Evolutionary conservation across 768 basidiomycete genomes (phyloP).

Genomic region (Arthromyces matolae): DNA sequence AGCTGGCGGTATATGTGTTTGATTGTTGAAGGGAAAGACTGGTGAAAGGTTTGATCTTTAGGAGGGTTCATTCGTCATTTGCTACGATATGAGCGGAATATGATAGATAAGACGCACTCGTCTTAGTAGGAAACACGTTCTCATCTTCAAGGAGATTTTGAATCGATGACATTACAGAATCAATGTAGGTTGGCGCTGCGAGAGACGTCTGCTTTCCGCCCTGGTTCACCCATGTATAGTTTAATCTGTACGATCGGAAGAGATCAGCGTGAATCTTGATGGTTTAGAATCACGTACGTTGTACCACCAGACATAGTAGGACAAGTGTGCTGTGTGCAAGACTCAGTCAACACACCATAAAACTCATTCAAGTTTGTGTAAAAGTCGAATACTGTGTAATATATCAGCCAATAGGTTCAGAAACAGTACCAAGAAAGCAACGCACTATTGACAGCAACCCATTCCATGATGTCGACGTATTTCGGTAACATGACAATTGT

Average conservation of each 20-base stretch:
- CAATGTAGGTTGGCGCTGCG: constrained; percentile 94
- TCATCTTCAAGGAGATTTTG: constrained; percentile 95
- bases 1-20: constrained; percentile 97
- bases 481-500: constrained; percentile 96
- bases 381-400: constrained; percentile 85
- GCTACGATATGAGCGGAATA: too few relatives aligned
- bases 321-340: constrained; percentile 86
- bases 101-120: constrained; percentile 50
- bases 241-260: constrained; percentile 50
- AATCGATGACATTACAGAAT: constrained; percentile 96
- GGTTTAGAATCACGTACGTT: constrained; percentile 45
- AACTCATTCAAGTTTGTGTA: constrained; percentile 97
- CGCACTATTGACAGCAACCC: constrained; percentile 93
- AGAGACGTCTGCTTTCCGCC: constrained; percentile 84
- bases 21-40: constrained; percentile 82
- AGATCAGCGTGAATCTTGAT: neutral
- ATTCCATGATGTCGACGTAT: constrained; percentile 93
- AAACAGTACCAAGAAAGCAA: constrained; percentile 11
- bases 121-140: constrained; percentile 90
- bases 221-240: constrained; percentile 93
- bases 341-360: constrained; percentile 90
- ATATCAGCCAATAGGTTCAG: neutral
- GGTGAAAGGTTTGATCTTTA: constrained; percentile 81
- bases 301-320: constrained; percentile 90
- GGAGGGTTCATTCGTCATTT: too few relatives aligned